Conservation (phyloP, 306 rosid genomes). For the Vigna hirtella region DNA sequence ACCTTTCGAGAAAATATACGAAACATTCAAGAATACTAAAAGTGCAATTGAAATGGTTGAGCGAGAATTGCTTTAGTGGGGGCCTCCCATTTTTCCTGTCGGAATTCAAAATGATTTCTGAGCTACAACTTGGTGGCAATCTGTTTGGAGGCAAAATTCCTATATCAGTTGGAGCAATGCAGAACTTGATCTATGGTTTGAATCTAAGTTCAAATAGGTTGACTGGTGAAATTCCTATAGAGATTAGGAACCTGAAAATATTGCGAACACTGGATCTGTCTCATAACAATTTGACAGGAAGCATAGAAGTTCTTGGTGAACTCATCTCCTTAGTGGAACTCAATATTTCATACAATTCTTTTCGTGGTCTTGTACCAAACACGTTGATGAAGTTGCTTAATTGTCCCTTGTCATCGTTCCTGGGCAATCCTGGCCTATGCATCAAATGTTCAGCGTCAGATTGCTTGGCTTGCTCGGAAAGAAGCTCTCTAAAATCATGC, state of each 20-base stretch:
- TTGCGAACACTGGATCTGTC: slow-evolving; percentile 68
- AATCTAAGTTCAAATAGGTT: slow-evolving; percentile 81
- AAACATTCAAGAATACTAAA: no score
- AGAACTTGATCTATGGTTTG: slow-evolving; percentile 55
- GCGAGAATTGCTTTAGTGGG: slow-evolving; percentile 69
- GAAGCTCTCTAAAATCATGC: slow-evolving; percentile 56
- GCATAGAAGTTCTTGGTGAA: slow-evolving; percentile 51
- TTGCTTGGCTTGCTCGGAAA: slow-evolving; percentile 48
- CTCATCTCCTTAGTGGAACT: slow-evolving; percentile 54
- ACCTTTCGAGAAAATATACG: no score
- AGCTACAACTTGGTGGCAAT: slow-evolving; percentile 84
- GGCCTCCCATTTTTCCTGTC: slow-evolving; percentile 66
- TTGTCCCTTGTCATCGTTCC: slow-evolving; percentile 56
- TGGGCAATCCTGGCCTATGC: slow-evolving; percentile 72
- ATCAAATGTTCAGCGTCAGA: slow-evolving; percentile 51
- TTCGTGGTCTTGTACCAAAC: slow-evolving; percentile 68
- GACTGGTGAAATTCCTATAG: slow-evolving; percentile 68
- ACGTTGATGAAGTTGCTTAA: slow-evolving; percentile 54
- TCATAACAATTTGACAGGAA: slow-evolving; percentile 80
- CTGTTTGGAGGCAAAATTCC: slow-evolving; percentile 75
- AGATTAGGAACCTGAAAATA: slow-evolving; percentile 49
- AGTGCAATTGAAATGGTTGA: slow-evolving; percentile 30
- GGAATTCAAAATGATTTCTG: slow-evolving; percentile 52
- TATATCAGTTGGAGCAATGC: slow-evolving; percentile 61
- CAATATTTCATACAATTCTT: slow-evolving; percentile 71